Base-by-base conservation (phyloP, 495 filamentous ascomycete species). In the Lasiosphaeria miniovina region DNA sequence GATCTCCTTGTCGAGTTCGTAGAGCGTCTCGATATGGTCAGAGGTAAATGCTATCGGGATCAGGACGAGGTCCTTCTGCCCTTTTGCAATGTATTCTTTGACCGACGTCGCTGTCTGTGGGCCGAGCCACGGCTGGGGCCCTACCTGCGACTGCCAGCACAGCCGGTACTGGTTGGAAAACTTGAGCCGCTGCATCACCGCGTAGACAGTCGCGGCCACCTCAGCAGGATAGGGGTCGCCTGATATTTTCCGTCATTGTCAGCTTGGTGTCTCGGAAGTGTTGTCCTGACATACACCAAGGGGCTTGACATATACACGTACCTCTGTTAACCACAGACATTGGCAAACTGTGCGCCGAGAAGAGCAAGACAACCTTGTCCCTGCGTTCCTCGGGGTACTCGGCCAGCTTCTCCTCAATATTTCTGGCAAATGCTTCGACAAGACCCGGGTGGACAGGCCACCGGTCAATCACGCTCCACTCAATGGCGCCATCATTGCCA, bases 61-160 rank as follows among this genome's bases (percentile, higher is more conserved):
- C 4, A 99, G 80, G 6, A 97, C 80, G 35, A 99, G 77, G 67
- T 99, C 90, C 35, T 88, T 93, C 69, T 96, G 88, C 3, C 92
- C 93, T 70, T 94, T 91, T 67, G 89, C 85, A 56, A 98, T 87
- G 67, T 96, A 96, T 38, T 89, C 79, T 69, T 91, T 83, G 12
- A 99, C 95, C 0, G 95, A 93, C 60, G 86, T 85, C 62, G 84
- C 84, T 0, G 95, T 98, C 72, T 98, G 95, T 36, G 95, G 92
- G 11, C 95, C 95, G 5, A 98, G 84, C 95, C 95, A 99, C 15
- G 95, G 88, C 36, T 85, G 88, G 3, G 95, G 95, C 14, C 95
- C 95, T 53, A 99, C 95, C 71, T 99, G 95, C 31, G 92, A 96
- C 74, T 99, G 95, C 94, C 94, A 99, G 68, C 91, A 92, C 36